Base-by-base conservation (phyloP, 2,329 filamentous ascomycete species). In the Fusarium succisae region DNA sequence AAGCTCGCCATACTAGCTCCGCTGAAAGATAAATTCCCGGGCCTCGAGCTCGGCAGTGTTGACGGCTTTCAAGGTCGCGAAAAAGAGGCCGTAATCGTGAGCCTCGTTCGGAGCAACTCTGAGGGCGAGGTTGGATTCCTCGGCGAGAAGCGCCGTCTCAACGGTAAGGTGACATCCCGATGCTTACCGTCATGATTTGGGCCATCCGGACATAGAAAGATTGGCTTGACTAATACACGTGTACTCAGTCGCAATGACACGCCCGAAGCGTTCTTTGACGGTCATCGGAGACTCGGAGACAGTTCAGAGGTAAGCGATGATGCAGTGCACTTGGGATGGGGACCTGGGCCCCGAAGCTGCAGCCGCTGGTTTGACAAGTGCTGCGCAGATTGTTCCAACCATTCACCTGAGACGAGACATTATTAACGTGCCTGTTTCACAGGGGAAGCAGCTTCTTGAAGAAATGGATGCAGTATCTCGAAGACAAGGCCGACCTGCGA, bases 21-120 rank as follows among this genome's bases (percentile, higher is more conserved):
- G 74, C 87, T 99, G 56, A 96, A 96, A 80, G 93, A 96, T 69
- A 85, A 87, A 44, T 97, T 93, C 77, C 93, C 93, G 0, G 94
- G 93, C 18, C 91, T 99, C 57, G 96, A 99, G 82, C 87, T 99
- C n/a, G 96, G 96, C 39, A 98, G 94, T 78, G 94, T 99, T 5
- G 96, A 99, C 82, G 96, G 96, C 5, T 99, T 99, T 81, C 96
- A 99, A 82, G 96, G 96, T 39, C 91, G 96, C 24, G 96, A 99
- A 83, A 99, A 99, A 83, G 96, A 99, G 82, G 96, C 94, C 6
- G 92, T 99, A 22, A 89, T 99, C 44, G 92, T 99, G 58, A 97
- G 93, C 82, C 88, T 98, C n/a, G 96, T 99, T 64, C 89, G 96
- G 75, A 98, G 95, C 83, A 99, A 99, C 80, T 76, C 90, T 11